These are phyloP conservation scores for Potentilla sterilis DNA, from an alignment of 306 rosid species.

Conservation along the genomic window DNA sequence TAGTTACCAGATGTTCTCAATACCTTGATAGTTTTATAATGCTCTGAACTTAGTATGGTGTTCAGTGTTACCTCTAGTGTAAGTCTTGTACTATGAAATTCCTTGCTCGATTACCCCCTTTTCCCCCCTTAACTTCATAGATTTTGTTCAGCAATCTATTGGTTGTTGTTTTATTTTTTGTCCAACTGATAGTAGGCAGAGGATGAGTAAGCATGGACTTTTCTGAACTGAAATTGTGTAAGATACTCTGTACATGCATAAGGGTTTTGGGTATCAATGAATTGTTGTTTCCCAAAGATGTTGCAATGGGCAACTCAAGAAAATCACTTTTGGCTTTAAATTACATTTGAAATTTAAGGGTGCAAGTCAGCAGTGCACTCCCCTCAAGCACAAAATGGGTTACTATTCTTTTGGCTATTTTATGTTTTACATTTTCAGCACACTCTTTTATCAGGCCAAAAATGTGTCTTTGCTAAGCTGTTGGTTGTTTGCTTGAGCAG, in stretches of 20 bases:
- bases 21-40: neutral
- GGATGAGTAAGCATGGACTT: neutral
- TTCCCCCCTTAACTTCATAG: neutral
- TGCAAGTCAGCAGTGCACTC: neutral
- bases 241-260: neutral
- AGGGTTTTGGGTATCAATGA: neutral
- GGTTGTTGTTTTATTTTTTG: neutral
- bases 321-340: neutral
- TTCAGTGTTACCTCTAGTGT: neutral
- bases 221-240: neutral
- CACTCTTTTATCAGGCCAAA: slow-evolving; percentile 21
- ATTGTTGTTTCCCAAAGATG: neutral
- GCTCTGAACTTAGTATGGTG: neutral
- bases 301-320: neutral
- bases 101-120: neutral
- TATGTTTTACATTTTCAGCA: neutral
- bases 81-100: neutral
- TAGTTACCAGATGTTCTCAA: neutral
- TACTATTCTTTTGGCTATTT: neutral
- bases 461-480: slow-evolving; percentile 29
- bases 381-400: neutral
- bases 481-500: slow-evolving; percentile 47
- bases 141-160: too few species aligned
- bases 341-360: neutral
- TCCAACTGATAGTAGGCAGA: neutral